Conservation (phyloP, 345 rosid species). For the Combretum micranthum region DNA sequence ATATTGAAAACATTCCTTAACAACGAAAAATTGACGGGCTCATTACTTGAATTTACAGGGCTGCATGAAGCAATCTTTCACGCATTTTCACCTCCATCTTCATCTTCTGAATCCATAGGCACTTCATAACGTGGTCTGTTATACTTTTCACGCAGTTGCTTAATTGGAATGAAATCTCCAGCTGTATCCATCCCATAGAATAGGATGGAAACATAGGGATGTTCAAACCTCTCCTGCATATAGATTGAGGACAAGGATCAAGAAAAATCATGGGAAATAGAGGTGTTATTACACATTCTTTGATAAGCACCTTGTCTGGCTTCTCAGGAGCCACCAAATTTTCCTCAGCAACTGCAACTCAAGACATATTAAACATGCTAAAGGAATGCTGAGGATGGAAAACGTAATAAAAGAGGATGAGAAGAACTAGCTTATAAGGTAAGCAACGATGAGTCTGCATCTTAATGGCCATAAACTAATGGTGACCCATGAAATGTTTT, state of each 20-base stretch:
- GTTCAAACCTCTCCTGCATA: slow-evolving; percentile 82
- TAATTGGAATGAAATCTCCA: slow-evolving; percentile 90
- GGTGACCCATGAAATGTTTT: neutral
- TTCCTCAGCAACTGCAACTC: slow-evolving; percentile 84
- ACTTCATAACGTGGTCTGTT: slow-evolving; percentile 70
- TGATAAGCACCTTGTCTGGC: slow-evolving; percentile 52
- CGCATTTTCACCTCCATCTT: slow-evolving; percentile 21
- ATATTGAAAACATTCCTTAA: too few species aligned
- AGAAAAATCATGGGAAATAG: neutral
- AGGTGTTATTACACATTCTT: slow-evolving; percentile 2
- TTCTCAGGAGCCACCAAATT: slow-evolving; percentile 55
- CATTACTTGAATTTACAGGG: too few species aligned
- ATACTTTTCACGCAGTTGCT: slow-evolving; percentile 82
- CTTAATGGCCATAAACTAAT: neutral
- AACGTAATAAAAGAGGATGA: too few species aligned
- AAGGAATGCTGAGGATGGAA: slow-evolving; percentile 1
- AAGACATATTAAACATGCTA: slow-evolving; percentile 4
- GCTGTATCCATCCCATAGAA: slow-evolving; percentile 79
- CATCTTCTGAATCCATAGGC: slow-evolving; percentile 52
- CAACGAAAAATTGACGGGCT: too few species aligned
- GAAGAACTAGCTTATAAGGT: neutral
- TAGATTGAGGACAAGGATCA: neutral
- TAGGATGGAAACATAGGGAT: slow-evolving; percentile 73
- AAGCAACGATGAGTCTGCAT: too few species aligned
- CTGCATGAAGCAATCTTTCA: neutral